A percentile compares a stretch with the other conserved stretches of the same genome.
Evolutionary conservation across 2,329 filamentous ascomycete genomes (phyloP).

Genomic region (Fonsecaea multimorphosa): DNA sequence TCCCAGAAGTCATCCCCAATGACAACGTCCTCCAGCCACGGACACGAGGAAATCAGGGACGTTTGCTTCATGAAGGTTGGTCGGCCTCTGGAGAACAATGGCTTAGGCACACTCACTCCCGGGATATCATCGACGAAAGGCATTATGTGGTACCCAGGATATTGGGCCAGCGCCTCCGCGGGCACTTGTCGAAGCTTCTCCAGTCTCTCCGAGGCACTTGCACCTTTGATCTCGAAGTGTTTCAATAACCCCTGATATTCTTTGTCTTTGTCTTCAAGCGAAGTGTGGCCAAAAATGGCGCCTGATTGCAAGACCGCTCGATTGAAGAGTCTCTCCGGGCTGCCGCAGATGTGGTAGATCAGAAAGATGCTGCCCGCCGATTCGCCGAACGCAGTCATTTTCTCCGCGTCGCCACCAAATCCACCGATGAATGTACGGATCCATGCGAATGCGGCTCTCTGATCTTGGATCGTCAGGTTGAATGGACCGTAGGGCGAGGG

Average conservation of each 20-base stretch:
- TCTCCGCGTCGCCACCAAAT: conserved; percentile 51
- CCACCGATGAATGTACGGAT: conserved; percentile 48
- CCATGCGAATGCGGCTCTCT: conserved; percentile 49
- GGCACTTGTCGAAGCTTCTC: conserved; percentile 40
- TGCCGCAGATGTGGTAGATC: conserved; percentile 29
- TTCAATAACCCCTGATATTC: conserved; percentile 50
- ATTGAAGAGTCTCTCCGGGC: conserved; percentile 14
- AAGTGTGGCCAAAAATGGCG: conserved; percentile 32
- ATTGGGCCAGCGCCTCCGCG: conserved; percentile 17
- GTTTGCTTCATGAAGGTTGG: conserved; percentile 15
- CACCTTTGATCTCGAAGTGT: conserved; percentile 18
- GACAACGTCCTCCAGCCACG: conserved; percentile 38
- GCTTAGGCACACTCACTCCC: conserved; percentile 6
- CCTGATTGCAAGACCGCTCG: conserved; percentile 28
- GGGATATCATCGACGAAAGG: conserved; percentile 19
- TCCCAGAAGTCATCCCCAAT: conserved; percentile 39
- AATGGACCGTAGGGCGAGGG: conserved; percentile 34
- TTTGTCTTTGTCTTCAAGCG: conserved; percentile 46
- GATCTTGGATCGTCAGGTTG: conserved; percentile 55
- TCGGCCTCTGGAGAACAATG: conserved; percentile 28
- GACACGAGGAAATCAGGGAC: conserved; percentile 38
- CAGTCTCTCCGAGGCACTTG: conserved; percentile 45
- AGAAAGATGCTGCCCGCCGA: conserved; percentile 52
- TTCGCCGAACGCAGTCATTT: conserved; percentile 52
- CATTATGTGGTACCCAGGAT: conserved; percentile 20